Base-by-base conservation (phyloP, 2,329 filamentous ascomycete genomes). In the Chlorencoelia australis region DNA sequence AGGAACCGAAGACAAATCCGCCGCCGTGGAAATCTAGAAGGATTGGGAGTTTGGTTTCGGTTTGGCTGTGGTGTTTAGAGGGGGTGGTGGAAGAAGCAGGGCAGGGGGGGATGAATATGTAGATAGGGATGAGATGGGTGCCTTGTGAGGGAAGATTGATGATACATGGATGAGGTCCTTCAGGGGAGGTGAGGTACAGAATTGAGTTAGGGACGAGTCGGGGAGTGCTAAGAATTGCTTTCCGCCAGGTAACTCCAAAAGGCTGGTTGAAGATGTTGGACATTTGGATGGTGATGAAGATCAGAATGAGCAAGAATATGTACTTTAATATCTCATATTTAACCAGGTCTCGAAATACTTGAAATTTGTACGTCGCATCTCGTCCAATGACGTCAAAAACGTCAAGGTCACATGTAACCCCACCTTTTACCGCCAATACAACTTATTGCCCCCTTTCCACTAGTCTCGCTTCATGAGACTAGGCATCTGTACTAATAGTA, bases 21-120 rank as follows among this genome's bases (percentile, higher is more conserved):
- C 31, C 31, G 16, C 31, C 31, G n/a, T 33, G 31, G 19, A 33
- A 33, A 16, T 33, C 31, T 7, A 33, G 11, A 6, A 33, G 19
- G 18, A n/a, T n/a, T n/a, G n/a, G n/a, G n/a, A n/a, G n/a, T n/a
- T n/a, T n/a, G n/a, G n/a, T n/a, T n/a, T n/a, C n/a, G n/a, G n/a
- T n/a, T n/a, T n/a, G n/a, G n/a, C n/a, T n/a, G n/a, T n/a, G n/a
- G n/a, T n/a, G n/a, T n/a, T n/a, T n/a, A n/a, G n/a, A n/a, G 15
- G 25, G 10, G 27, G 11, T 7, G 10, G 26, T 5, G 27, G 19
- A 8, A 28, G 26, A 17, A 30, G 27, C 15, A 24, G 16, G 29
- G 16, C 19, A 10, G 24, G 36, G 7, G 22, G 36, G 19, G 24
- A 9, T 13, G 25, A 8, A 14, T 34, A 19, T 9, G 30, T 27